Evolutionary conservation across 805 yeast species (phyloP).

Genomic region (Kodamaea laetipori): DNA sequence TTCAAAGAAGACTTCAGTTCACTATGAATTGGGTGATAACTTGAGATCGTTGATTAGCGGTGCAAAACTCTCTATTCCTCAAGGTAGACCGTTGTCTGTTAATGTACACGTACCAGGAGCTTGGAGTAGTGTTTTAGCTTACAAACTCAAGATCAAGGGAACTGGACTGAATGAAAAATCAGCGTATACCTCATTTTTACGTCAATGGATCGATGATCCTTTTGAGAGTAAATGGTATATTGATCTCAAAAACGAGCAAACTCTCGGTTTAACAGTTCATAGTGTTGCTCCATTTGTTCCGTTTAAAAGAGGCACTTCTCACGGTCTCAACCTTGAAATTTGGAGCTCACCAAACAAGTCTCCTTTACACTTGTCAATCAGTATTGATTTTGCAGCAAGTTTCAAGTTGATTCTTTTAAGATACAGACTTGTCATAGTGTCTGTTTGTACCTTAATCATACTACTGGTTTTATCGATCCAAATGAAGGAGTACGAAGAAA

Average conservation of each 20-base stretch:
- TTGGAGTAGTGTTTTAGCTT: conserved; percentile 64
- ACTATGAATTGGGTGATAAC: conserved; percentile 28
- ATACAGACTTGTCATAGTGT: conserved; percentile 72
- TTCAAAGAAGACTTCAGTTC: conserved; percentile 24
- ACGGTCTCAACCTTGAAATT: conserved; percentile 35
- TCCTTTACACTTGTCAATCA: conserved; percentile 41
- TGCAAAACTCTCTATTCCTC: conserved; percentile 44
- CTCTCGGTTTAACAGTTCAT: conserved; percentile 45
- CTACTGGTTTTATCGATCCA: conserved; percentile 58
- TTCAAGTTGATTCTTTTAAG: conserved; percentile 70
- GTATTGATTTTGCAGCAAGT: conserved; percentile 59
- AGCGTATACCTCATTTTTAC: conserved; percentile 59
- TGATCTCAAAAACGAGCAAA: conserved; percentile 42
- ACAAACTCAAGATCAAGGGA: conserved; percentile 33
- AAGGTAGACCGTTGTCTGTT: conserved; percentile 45
- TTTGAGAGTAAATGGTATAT: conserved; percentile 81
- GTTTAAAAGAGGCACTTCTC: conserved; percentile 34
- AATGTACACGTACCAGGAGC: conserved; percentile 56
- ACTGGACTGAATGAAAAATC: conserved; percentile 1
- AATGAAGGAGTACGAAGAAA: conserved; percentile 35
- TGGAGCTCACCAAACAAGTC: conserved; percentile 46
- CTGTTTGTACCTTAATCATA: conserved; percentile 66
- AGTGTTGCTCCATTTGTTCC: conserved; percentile 75
- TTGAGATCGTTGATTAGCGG: conserved; percentile 46
- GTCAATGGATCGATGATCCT: conserved; percentile 67